Base-by-base conservation (phyloP, 805 yeast genomes). In the Ogataea parapolymorpha region DNA sequence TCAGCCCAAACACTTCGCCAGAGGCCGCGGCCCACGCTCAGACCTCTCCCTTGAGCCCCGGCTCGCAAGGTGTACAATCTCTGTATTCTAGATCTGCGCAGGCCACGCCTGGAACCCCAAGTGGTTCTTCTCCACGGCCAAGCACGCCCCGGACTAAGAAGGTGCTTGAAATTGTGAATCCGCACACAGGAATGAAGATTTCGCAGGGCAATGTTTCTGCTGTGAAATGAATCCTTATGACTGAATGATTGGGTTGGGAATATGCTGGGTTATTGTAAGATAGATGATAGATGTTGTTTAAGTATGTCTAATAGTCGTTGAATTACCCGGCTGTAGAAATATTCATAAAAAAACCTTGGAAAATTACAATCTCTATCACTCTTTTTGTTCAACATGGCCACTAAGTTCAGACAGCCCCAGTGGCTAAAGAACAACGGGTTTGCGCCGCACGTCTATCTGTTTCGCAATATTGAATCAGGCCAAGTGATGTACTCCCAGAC, bases 401-500 rank as follows among this genome's bases (percentile, higher is more conserved):
- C 58, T 6, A 62, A 62, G 43, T 76, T 75, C 58, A 76, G 85
- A 57, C 68, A 74, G 17, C 75, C 82, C 10, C 53, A 64, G 39
- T 80, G 87, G 86, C 65, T 82, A 33, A 62, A 68, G 37, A 59
- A 63, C 42, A 76, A 83, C 49, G 76, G 78, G 8, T 77, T 78
- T 61, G 95, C 87, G 3, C 96, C 97, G 8, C 90, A 84, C 56
- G 84, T 90, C 10, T 86, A 74, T 58, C 65, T 88, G 31, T 91
- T 85, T 70, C 78, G 93, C 59, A 89, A 90, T 68, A 64, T 87
- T 35, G 93, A 87, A 66, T 74, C 84, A 29, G 97, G 96, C 5
- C 96, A 90, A 68, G 95, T 89, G 14, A 64, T 87, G 9, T 90
- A 88, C 62, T 81, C 96, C 5, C 96, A 90, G 65, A 75, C 85